Evolutionary conservation across 2,329 filamentous ascomycete genomes (phyloP).

Genomic region (Ilyonectria robusta): DNA sequence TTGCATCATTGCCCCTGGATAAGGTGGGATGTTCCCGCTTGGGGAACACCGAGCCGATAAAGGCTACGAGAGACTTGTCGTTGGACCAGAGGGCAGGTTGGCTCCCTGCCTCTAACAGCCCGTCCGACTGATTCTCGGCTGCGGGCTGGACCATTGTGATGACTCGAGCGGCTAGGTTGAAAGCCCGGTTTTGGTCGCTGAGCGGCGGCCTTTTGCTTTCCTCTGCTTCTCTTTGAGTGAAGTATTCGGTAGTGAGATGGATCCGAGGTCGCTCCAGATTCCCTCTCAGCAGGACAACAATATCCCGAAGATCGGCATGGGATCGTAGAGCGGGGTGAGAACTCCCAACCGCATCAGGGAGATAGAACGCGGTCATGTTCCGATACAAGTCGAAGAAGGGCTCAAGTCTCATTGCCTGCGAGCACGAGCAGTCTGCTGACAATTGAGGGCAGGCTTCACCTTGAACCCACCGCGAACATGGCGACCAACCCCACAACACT

Average conservation of each 20-base stretch:
- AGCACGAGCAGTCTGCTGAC: constrained; percentile 8
- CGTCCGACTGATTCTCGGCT: constrained; percentile 21
- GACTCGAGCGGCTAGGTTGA: constrained; percentile 18
- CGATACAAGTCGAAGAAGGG: constrained; percentile 26
- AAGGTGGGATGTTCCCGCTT: neutral
- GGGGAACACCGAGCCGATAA: neutral
- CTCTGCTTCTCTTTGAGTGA: neutral
- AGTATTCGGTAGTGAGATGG: neutral
- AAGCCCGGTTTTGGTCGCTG: constrained; percentile 26
- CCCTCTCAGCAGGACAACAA: constrained; percentile 8
- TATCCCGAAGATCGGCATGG: constrained; percentile 17
- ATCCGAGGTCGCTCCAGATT: neutral
- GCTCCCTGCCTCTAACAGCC: constrained; percentile 18
- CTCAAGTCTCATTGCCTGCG: constrained; percentile 1
- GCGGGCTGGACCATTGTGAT: constrained; percentile 24
- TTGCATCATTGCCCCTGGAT: neutral
- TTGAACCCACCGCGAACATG: neutral
- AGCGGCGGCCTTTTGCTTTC: neutral
- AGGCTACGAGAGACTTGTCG: neutral
- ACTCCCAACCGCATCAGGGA: constrained; percentile 10
- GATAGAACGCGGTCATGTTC: constrained; percentile 8
- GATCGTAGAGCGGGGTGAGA: constrained; percentile 7
- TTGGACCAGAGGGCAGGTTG: constrained; percentile 14
- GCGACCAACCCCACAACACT: neutral
- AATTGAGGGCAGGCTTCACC: neutral